These are phyloP conservation scores for Cetradonia linearis DNA, from an alignment of 495 filamentous ascomycete genomes.

Conservation along the genomic window DNA sequence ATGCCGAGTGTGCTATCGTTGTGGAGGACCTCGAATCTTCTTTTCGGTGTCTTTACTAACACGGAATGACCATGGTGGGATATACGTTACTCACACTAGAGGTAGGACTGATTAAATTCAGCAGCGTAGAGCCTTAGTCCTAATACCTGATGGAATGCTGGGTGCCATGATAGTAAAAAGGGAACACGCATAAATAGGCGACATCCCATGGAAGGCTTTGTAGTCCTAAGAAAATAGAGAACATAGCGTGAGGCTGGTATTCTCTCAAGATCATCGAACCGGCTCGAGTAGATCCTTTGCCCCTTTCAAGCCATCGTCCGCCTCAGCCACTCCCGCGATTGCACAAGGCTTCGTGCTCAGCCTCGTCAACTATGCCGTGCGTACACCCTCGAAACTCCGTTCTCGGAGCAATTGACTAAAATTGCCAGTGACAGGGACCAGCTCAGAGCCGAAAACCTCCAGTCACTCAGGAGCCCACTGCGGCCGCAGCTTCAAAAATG, in stretches of 20 bases:
- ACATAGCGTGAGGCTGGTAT: neutral
- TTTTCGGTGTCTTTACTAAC: neutral
- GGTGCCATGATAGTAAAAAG: neutral
- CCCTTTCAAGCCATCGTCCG: neutral
- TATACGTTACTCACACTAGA: neutral
- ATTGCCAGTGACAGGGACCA: neutral
- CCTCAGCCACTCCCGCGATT: neutral
- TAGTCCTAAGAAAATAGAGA: neutral
- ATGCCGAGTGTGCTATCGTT: neutral
- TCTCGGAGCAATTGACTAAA: neutral
- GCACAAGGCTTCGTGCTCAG: neutral
- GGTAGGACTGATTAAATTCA: neutral
- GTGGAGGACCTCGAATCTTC: neutral
- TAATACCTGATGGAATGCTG: neutral
- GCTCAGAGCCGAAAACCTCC: neutral
- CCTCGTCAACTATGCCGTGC: neutral
- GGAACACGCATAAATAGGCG: neutral
- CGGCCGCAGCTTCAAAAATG: slow-evolving; percentile 6
- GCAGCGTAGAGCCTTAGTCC: neutral
- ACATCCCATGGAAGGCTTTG: neutral
- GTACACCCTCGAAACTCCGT: neutral
- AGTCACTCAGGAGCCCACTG: neutral
- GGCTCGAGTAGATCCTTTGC: neutral
- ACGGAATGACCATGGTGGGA: neutral
- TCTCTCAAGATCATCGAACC: neutral